A percentile compares a stretch with the other conserved stretches of the same genome.
phyloP scores from a whole-genome alignment of 1,284 basidiomycete species.

The Cryptococcus neoformans region DNA sequence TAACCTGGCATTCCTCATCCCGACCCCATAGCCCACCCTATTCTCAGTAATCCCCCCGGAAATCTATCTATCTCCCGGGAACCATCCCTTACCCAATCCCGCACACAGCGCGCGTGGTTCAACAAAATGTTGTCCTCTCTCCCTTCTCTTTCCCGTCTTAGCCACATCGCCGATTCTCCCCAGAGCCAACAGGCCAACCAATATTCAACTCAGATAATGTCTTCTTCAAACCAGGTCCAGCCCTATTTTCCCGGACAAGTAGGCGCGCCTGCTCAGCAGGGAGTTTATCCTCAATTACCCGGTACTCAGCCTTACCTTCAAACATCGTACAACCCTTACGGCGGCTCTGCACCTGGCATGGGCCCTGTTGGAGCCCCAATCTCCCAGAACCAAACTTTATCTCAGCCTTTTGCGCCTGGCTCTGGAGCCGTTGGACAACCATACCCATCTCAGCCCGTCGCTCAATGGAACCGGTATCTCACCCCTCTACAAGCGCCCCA shows the following conservation, averaged over 20 bases:
- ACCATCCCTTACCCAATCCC: too few relatives aligned
- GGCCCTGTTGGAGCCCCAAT: not conserved
- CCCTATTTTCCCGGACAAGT: not conserved
- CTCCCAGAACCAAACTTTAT: not conserved
- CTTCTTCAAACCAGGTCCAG: conserved; percentile 1
- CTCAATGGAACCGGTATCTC: not conserved
- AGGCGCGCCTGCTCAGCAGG: not conserved
- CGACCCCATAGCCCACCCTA: too few relatives aligned
- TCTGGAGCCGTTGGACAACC: not conserved
- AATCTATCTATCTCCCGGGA: too few relatives aligned
- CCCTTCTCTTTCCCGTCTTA: too few relatives aligned
- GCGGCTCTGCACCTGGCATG: not conserved
- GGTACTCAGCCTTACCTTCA: not conserved
- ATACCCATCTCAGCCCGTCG: not conserved
- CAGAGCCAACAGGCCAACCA: too few relatives aligned
- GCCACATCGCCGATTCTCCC: too few relatives aligned
- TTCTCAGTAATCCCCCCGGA: too few relatives aligned
- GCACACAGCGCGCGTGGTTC: too few relatives aligned
- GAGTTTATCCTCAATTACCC: conserved; percentile 10
- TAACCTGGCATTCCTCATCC: too few relatives aligned
- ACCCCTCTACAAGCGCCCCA: conserved; percentile 13
- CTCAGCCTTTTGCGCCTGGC: not conserved
- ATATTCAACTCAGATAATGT: not conserved
- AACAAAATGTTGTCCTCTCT: too few relatives aligned
- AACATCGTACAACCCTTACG: not conserved